Evolutionary conservation across 2,329 filamentous ascomycete species (phyloP), one percentile per base, ranked within the genome.

Genomic region (Fusarium multiceps): DNA sequence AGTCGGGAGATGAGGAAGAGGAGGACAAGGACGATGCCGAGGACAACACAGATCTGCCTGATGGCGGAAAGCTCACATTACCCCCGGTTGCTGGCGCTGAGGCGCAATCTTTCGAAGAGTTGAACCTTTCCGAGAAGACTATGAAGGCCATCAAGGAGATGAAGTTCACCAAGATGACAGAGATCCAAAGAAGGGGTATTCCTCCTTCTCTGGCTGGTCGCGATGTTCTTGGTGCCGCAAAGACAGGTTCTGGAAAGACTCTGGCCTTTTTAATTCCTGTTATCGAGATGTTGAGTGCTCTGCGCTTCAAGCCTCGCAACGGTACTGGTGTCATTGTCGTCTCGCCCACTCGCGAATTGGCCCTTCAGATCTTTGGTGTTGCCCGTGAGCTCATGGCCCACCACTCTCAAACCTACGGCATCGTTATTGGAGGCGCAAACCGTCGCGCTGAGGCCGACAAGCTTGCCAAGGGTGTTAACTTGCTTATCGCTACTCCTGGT

Each of bases 211-310:
- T 98, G 63, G 93, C 94, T 43, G 96, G 96, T 69, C 90, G 92
- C 78, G 95, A 98, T 82, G 93, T 98, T 23, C 88, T 99, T 46
- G 96, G 96, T 75, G 95, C 95, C 32, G 96, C 96, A 53, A 98
- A 98, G 86, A 98, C 94, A 5, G 94, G 94, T 45, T 97, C 93
- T 23, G 96, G 96, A 78, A 99, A 99, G 85, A 99, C 96, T 1
- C 82, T 98, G 65, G 92, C 95, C 5, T 99, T 99, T 82, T 85
- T 99, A 66, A 94, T 98, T 61, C 96, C 96, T 20, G 94, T 94
- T 3, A 87, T 98, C 41, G 96, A 98, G 82, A 97, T 98, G 90
- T 87, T 99, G 65, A 90, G 90, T 77, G 90, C 94, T 18, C 86
- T 99, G 74, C 89, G 92, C 68, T 98, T 98, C 87, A 98, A 98